Evolutionary conservation across 2,329 filamentous ascomycete genomes (phyloP).

Genomic region (Hypocreales sp.): DNA sequence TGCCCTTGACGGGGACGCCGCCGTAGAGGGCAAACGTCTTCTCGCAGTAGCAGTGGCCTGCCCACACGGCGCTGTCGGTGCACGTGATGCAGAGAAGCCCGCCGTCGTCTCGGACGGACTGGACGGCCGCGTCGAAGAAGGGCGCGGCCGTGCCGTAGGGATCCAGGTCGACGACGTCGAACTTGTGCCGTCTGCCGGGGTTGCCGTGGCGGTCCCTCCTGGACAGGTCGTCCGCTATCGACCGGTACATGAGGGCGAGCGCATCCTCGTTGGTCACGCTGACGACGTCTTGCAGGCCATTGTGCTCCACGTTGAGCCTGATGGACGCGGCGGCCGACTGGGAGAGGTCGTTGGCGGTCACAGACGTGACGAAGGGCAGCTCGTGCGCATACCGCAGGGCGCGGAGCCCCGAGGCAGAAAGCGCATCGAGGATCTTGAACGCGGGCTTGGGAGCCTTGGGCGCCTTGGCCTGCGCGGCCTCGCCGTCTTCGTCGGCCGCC

Average conservation of each 20-base stretch:
- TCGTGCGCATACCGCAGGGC: conserved; percentile 86
- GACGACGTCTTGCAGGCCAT: conserved; percentile 57
- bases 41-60: conserved; percentile 84
- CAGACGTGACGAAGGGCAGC: conserved; percentile 64
- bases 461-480: conserved; percentile 6
- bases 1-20: conserved; percentile 71
- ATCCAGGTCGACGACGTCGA: conserved; percentile 92
- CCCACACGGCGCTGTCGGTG: conserved; percentile 90
- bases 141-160: conserved; percentile 88
- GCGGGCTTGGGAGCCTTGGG: conserved; percentile 20
- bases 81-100: conserved; percentile 91
- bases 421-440: conserved; percentile 83
- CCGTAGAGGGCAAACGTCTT: conserved; percentile 93
- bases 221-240: conserved; percentile 38
- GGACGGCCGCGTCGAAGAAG: conserved; percentile 82
- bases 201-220: conserved; percentile 22
- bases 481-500: conserved; percentile 3
- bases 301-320: conserved; percentile 70
- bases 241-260: conserved; percentile 76
- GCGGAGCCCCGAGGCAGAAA: conserved; percentile 85
- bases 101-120: conserved; percentile 68
- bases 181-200: conserved; percentile 34
- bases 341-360: conserved; percentile 85
- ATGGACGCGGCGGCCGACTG: conserved; percentile 65
- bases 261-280: conserved; percentile 67